A percentile compares a stretch with the other conserved stretches of the same genome.
phyloP scores from a whole-genome alignment of 2,329 filamentous ascomycete species.

The Aspergillus caelatus region DNA sequence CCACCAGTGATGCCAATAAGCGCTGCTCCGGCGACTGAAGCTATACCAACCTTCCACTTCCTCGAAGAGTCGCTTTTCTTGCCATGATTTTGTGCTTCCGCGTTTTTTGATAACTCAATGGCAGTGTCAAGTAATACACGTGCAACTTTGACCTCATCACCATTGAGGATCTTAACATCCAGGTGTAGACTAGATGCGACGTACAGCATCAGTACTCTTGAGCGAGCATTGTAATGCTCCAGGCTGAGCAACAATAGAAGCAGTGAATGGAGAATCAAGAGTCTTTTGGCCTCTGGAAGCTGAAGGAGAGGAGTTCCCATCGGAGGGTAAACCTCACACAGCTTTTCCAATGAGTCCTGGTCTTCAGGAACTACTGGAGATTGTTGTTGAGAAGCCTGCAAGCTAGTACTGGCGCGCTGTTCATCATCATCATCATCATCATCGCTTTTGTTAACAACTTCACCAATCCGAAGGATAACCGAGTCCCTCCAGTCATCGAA shows the following conservation, averaged over 20 bases:
- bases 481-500: conserved; percentile 80
- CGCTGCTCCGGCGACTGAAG: conserved; percentile 83
- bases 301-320: conserved; percentile 59
- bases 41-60: conserved; percentile 82
- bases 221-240: conserved; percentile 75
- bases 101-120: conserved; percentile 75
- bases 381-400: conserved; percentile 27
- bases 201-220: conserved; percentile 70
- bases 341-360: conserved; percentile 26
- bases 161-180: conserved; percentile 63
- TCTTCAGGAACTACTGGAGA: conserved; percentile 28
- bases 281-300: conserved; percentile 47
- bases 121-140: conserved; percentile 74
- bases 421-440: conserved; percentile 45
- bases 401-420: conserved; percentile 31
- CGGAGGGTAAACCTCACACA: conserved; percentile 57
- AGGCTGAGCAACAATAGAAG: conserved; percentile 74
- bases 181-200: conserved; percentile 73
- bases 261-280: conserved; percentile 72
- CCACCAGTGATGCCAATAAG: conserved; percentile 82
- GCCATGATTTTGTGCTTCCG: conserved; percentile 71
- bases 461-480: conserved; percentile 70
- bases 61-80: conserved; percentile 68
- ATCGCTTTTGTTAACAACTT: conserved; percentile 62
- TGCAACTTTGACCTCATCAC: conserved; percentile 76